Evolutionary conservation across 2,329 filamentous ascomycete species (phyloP).

Genomic region (Dothideomycetes sp.): DNA sequence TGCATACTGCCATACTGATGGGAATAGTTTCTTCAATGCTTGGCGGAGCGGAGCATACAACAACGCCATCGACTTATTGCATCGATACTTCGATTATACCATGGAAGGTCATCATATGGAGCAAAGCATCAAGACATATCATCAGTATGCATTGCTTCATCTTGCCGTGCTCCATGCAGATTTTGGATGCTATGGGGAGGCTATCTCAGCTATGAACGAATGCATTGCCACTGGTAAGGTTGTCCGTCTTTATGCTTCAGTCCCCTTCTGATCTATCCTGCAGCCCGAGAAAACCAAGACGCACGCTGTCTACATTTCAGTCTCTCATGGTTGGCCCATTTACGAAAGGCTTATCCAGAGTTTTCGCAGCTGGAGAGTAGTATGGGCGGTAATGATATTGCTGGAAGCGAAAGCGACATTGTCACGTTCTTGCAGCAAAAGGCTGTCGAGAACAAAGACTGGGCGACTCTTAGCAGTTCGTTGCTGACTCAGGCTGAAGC

Average conservation of each 20-base stretch:
- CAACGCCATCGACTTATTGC: slow-evolving; percentile 79
- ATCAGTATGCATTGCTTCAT: slow-evolving; percentile 91
- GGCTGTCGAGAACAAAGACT: slow-evolving; percentile 53
- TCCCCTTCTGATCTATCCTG: no score
- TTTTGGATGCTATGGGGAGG: slow-evolving; percentile 83
- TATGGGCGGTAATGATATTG: slow-evolving; percentile 48
- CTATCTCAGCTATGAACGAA: slow-evolving; percentile 88
- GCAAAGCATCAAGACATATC: slow-evolving; percentile 69
- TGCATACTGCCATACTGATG: neutral
- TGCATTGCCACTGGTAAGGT: slow-evolving; percentile 62
- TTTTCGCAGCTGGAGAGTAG: slow-evolving; percentile 11
- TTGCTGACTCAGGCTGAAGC: slow-evolving; percentile 79
- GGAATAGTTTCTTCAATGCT: slow-evolving; percentile 69
- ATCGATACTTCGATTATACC: slow-evolving; percentile 94
- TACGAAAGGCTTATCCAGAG: slow-evolving; percentile 71
- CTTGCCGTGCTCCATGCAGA: slow-evolving; percentile 88
- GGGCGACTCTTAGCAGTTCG: slow-evolving; percentile 71
- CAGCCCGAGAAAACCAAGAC: slow-evolving; percentile 84
- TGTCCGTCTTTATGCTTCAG: no score
- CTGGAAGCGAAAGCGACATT: slow-evolving; percentile 70
- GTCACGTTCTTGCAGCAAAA: slow-evolving; percentile 75
- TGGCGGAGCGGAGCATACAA: slow-evolving; percentile 88
- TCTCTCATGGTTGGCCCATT: slow-evolving; percentile 91
- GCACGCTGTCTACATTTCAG: slow-evolving; percentile 89
- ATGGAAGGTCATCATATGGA: slow-evolving; percentile 46